Evolutionary conservation across 106 monocot species (phyloP).

Genomic region (Iris macrosiphon): DNA sequence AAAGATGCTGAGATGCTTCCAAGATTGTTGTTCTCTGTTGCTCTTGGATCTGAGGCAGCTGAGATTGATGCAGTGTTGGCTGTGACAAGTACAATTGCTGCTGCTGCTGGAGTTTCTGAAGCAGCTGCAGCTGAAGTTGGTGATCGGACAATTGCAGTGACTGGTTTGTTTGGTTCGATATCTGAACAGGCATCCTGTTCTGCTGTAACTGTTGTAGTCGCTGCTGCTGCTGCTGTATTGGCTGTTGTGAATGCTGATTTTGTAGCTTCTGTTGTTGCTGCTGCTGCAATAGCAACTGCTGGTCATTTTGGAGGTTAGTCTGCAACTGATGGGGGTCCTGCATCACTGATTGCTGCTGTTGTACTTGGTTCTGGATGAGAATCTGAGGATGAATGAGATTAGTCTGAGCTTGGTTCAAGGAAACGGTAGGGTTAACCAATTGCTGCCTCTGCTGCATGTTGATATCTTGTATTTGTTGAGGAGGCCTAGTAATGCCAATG

Average conservation of each 20-base stretch:
- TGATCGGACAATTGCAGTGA: conserved; percentile 48
- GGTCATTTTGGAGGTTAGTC: conserved; percentile 4
- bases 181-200: conserved; percentile 33
- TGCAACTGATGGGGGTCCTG: conserved; percentile 12
- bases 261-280: conserved; percentile 21
- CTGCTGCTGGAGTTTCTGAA: conserved; percentile 67
- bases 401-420: conserved; percentile 29
- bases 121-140: conserved; percentile 54
- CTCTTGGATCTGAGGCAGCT: conserved; percentile 44
- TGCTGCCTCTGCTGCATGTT: conserved; percentile 44
- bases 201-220: conserved; percentile 47
- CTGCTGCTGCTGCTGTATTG: conserved; percentile 29
- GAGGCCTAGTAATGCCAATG: conserved; percentile 20
- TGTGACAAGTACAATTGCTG: conserved; percentile 49
- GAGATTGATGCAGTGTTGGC: conserved; percentile 31
- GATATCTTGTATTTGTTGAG: conserved; percentile 40
- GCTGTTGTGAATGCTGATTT: conserved; percentile 23
- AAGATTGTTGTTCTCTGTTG: conserved; percentile 38
- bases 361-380: conserved; percentile 41
- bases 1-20: conserved; percentile 34
- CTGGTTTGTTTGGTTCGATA: conserved; percentile 32
- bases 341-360: conserved; percentile 22
- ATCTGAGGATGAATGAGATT: conserved; percentile 36
- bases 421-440: conserved; percentile 29
- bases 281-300: conserved; percentile 26